A percentile compares a stretch with the other conserved stretches of the same genome.
Evolutionary conservation across 192 early-diverging fungal species (phyloP).

Genomic region (Cetraspora pellucida): DNA sequence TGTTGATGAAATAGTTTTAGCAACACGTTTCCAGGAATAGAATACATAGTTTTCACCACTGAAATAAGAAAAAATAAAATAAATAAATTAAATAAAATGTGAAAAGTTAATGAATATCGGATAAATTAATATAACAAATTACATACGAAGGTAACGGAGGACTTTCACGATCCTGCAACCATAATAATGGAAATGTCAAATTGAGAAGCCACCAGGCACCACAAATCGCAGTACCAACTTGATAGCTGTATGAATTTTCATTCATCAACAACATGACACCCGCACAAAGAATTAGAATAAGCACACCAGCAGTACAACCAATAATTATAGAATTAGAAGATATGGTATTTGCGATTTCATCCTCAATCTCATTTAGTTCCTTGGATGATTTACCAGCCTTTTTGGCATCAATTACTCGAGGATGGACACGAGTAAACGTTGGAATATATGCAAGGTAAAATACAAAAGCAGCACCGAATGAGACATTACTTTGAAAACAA

Average conservation of each 20-base stretch:
- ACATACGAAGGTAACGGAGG: slow-evolving; percentile 39
- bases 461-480: slow-evolving; percentile 53
- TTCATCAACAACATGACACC: slow-evolving; percentile 40
- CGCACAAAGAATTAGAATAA: slow-evolving; percentile 42
- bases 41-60: slow-evolving; percentile 46
- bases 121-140: no score
- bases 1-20: slow-evolving; percentile 44
- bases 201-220: slow-evolving; percentile 58
- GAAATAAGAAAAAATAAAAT: no score
- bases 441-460: slow-evolving; percentile 60
- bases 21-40: slow-evolving; percentile 47
- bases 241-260: slow-evolving; percentile 43
- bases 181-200: slow-evolving; percentile 44
- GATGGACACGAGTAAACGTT: slow-evolving; percentile 45
- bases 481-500: slow-evolving; percentile 34
- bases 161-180: slow-evolving; percentile 44
- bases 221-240: slow-evolving; percentile 44
- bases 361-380: slow-evolving; percentile 8
- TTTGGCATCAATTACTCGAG: slow-evolving; percentile 36
- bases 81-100: no score
- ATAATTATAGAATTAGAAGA: slow-evolving; percentile 47
- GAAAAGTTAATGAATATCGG: no score
- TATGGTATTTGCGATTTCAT: slow-evolving; percentile 41
- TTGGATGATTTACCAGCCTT: neutral
- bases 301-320: slow-evolving; percentile 41